phyloP scores from a whole-genome alignment of 2,329 filamentous ascomycete genomes.

The Trichophyton mentagrophytes region DNA sequence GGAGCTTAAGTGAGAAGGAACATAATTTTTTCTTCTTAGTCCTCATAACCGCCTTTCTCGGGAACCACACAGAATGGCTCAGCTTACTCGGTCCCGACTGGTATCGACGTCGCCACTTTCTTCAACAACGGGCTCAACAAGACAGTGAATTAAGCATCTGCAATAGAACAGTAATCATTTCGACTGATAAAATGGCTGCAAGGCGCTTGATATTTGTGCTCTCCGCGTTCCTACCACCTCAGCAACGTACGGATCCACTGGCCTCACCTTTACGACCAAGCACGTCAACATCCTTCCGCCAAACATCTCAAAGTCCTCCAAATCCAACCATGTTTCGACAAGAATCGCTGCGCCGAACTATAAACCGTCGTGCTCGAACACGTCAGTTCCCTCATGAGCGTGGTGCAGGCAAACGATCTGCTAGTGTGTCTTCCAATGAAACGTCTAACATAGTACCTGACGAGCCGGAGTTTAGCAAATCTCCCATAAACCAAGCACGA shows the following conservation, averaged over 20 bases:
- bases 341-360: constrained; percentile 41
- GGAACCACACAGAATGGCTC: constrained; percentile 49
- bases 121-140: constrained; percentile 38
- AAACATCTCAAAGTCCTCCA: constrained; percentile 43
- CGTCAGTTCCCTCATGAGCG: constrained; percentile 30
- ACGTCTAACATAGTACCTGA: constrained; percentile 26
- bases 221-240: constrained; percentile 44
- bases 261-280: constrained; percentile 29
- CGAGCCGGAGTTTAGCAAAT: constrained; percentile 20
- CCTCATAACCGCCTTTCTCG: constrained; percentile 46
- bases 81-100: constrained; percentile 42
- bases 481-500: constrained; percentile 19
- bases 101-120: constrained; percentile 40
- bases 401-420: constrained; percentile 26
- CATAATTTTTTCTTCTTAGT: constrained; percentile 49
- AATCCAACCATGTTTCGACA: constrained; percentile 38
- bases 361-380: constrained; percentile 39
- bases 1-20: constrained; percentile 42
- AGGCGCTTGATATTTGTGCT: constrained; percentile 46
- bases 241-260: constrained; percentile 28
- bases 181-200: constrained; percentile 47
- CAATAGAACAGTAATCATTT: constrained; percentile 45
- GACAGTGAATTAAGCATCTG: constrained; percentile 37
- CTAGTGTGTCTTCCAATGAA: constrained; percentile 35
- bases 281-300: constrained; percentile 36